Evolutionary conservation across 1,139 yeast genomes (phyloP).

Genomic region (Pichia sp.): DNA sequence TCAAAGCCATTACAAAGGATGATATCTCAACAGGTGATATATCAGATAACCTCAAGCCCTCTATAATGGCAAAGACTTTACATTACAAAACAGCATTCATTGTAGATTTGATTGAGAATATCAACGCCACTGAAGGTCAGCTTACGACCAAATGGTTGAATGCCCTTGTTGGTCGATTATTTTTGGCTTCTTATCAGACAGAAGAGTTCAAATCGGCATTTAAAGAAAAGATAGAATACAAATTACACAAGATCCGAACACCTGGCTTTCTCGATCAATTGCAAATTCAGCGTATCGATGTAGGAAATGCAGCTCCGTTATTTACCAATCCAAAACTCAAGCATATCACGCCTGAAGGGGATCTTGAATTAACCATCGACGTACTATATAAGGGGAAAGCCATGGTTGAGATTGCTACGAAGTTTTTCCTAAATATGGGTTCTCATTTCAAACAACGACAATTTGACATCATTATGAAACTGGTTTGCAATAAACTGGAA

Average conservation of each 20-base stretch:
- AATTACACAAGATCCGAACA: slow-evolving; percentile 67
- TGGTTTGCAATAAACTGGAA: slow-evolving; percentile 56
- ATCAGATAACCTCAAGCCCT: slow-evolving; percentile 32
- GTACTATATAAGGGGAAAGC: slow-evolving; percentile 67
- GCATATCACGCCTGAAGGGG: slow-evolving; percentile 77
- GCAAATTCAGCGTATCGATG: slow-evolving; percentile 59
- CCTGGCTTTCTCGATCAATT: slow-evolving; percentile 87
- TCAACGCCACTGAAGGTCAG: slow-evolving; percentile 79
- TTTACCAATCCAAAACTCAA: slow-evolving; percentile 64
- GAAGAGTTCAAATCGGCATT: slow-evolving; percentile 51
- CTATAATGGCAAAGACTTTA: slow-evolving; percentile 59
- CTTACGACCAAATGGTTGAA: slow-evolving; percentile 84
- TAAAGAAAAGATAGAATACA: slow-evolving; percentile 53
- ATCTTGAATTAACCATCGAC: slow-evolving; percentile 52
- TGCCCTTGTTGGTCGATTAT: slow-evolving; percentile 75
- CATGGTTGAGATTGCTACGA: slow-evolving; percentile 71
- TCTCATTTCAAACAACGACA: slow-evolving; percentile 70
- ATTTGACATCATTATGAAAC: slow-evolving; percentile 66
- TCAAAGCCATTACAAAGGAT: slow-evolving; percentile 55
- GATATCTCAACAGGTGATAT: neutral
- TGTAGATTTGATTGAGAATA: slow-evolving; percentile 62
- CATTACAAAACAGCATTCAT: slow-evolving; percentile 67
- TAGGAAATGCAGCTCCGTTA: slow-evolving; percentile 77
- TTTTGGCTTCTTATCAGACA: slow-evolving; percentile 68
- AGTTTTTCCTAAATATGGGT: slow-evolving; percentile 65